Evolutionary conservation across 2,329 filamentous ascomycete genomes (phyloP), one percentile per base, ranked within the genome.

Genomic region (Trichoderma harzianum): DNA sequence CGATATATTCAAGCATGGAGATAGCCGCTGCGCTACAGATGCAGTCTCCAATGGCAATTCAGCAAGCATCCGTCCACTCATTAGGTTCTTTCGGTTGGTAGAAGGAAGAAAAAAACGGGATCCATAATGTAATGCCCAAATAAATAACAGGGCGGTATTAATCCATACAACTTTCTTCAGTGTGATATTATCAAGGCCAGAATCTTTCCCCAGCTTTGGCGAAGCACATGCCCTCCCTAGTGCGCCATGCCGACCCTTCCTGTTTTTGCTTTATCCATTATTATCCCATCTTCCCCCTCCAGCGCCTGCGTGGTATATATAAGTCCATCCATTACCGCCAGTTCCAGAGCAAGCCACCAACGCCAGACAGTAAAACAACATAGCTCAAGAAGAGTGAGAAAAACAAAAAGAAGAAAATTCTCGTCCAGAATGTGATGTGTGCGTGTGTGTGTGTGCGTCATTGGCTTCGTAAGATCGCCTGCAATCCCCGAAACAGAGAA

Each of bases 261-360:
- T 58, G 16, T 64, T 36, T 34, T 34, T 28, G 28, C 57, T 58
- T 57, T 67, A 21, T 51, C 63, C 34, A 32, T 68, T 47, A 30
- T 30, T 32, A 32, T 60, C 53, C 66, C 69, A 58, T 58, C 62
- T 39, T 43, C 39, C 26, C 63, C 30, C 43, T 53, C 32, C 53
- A 60, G 28, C 63, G 67, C 71, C 72, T 68, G 47, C 61, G 36
- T 72, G 61, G 68, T 71, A 70, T 70, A 72, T 68, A 71, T 47
- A 69, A 66, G 66, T 75, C 39, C 67, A 53, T 72, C 72, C 72
- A 65, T 71, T 73, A 70, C 70, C 71, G 66, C 69, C 73, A 65
- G n/a, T 69, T 74, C 63, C 71, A 71, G 68, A 72, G 71, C 65
- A 70, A 71, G 71, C 73, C 72, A 53, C 61, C 71, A 77, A 76